These are phyloP conservation scores for Carex myosuroides DNA, from an alignment of 176 grass and related monocot species.

Conservation along the genomic window DNA sequence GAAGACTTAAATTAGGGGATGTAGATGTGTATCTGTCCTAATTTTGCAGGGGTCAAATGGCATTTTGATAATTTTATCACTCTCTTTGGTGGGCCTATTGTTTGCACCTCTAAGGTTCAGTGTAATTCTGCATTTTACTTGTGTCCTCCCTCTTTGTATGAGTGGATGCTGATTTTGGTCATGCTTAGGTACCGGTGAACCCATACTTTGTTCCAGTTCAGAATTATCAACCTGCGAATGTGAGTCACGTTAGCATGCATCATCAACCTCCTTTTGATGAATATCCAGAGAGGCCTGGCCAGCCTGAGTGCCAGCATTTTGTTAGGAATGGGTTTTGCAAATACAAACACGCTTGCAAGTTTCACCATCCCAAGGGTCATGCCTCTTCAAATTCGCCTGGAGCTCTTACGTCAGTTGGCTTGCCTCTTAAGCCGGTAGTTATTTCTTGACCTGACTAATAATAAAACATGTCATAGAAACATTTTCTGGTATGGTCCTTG, in stretches of 20 bases:
- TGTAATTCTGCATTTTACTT: background rate
- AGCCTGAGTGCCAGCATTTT: conserved; percentile 80
- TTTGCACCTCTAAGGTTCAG: background rate
- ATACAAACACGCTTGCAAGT: conserved; percentile 66
- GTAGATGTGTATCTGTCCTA: background rate
- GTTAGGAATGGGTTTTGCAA: conserved; percentile 77
- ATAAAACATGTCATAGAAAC: background rate
- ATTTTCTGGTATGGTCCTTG: background rate
- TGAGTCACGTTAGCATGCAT: conserved; percentile 39
- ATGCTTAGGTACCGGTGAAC: conserved; percentile 53
- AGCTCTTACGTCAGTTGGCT: conserved; percentile 57
- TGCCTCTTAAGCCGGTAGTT: conserved; percentile 83
- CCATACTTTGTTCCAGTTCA: conserved; percentile 53
- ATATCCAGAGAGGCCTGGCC: conserved; percentile 80
- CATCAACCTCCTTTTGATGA: conserved; percentile 50
- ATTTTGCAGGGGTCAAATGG: background rate
- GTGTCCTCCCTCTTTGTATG: background rate
- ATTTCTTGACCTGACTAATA: conserved; percentile 4
- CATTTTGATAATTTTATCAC: background rate
- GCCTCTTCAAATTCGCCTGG: conserved; percentile 17
- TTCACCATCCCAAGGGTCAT: conserved; percentile 62
- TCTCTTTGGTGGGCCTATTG: background rate
- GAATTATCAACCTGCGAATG: conserved; percentile 43
- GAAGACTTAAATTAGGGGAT: background rate
- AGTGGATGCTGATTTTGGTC: conserved; percentile 7